Evolutionary conservation across 371 early-diverging fungal species (phyloP).

Genomic region (Blakeslea trispora): DNA sequence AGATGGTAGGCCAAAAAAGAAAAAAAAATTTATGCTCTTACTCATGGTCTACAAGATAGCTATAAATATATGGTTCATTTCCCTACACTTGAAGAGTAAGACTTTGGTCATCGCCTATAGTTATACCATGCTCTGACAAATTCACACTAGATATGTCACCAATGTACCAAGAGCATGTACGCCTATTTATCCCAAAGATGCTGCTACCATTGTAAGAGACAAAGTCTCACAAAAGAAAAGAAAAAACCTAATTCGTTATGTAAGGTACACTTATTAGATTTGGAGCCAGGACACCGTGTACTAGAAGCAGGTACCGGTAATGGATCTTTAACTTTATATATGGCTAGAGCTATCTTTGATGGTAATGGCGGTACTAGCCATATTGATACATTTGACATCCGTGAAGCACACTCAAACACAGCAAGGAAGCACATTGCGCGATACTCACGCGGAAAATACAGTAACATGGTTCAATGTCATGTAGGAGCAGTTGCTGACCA

Average conservation of each 20-base stretch:
- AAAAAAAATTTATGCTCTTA: background rate
- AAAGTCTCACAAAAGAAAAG: background rate
- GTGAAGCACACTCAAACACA: slow-evolving; percentile 49
- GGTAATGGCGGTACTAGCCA: slow-evolving; percentile 38
- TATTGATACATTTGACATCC: slow-evolving; percentile 66
- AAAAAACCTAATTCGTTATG: background rate
- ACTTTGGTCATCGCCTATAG: too few relatives aligned
- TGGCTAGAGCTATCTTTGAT: slow-evolving; percentile 61
- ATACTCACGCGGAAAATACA: slow-evolving; percentile 61
- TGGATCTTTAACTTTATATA: slow-evolving; percentile 67
- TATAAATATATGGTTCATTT: slow-evolving; percentile 61
- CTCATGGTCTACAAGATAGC: slow-evolving; percentile 13
- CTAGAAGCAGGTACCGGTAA: slow-evolving; percentile 82
- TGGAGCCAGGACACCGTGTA: slow-evolving; percentile 62
- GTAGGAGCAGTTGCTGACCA: slow-evolving; percentile 50
- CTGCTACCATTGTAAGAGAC: slow-evolving; percentile 57
- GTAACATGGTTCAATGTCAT: slow-evolving; percentile 50
- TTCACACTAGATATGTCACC: slow-evolving; percentile 46
- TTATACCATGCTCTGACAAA: too few relatives aligned
- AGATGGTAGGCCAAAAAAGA: slow-evolving; percentile 29
- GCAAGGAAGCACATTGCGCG: slow-evolving; percentile 58
- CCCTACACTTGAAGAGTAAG: slow-evolving; percentile 73
- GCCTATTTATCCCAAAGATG: slow-evolving; percentile 80
- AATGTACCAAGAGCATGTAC: slow-evolving; percentile 64
- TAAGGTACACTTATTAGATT: slow-evolving; percentile 62